Percentiles rank a stretch among this genome's conserved stretches.
Evolutionary conservation across 2,329 filamentous ascomycete species (phyloP).

Genomic region (Phyllosticta capitalensis): DNA sequence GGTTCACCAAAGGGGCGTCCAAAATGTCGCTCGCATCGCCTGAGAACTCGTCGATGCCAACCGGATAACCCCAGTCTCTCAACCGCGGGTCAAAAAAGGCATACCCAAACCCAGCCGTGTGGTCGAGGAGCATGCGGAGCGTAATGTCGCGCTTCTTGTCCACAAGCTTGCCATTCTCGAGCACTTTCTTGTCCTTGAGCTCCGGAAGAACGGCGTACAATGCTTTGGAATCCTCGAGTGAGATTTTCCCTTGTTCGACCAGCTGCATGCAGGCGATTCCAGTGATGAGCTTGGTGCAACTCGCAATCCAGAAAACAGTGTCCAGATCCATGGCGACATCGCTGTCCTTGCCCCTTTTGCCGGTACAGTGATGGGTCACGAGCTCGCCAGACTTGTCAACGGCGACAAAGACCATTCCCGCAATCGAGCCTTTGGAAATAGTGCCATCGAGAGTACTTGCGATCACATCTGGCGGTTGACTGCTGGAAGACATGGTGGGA

Average conservation of each 20-base stretch:
- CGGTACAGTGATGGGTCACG: slow-evolving; percentile 33
- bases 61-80: slow-evolving; percentile 35
- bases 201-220: slow-evolving; percentile 26
- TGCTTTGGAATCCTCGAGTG: slow-evolving; percentile 25
- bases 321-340: slow-evolving; percentile 44
- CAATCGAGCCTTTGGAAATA: slow-evolving; percentile 21
- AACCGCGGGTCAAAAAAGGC: slow-evolving; percentile 38
- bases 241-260: slow-evolving; percentile 27
- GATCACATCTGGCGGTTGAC: slow-evolving; percentile 23
- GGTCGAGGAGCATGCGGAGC: slow-evolving; percentile 40
- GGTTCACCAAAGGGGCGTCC: slow-evolving; percentile 47
- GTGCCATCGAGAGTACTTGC: slow-evolving; percentile 27
- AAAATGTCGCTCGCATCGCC: slow-evolving; percentile 44
- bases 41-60: slow-evolving; percentile 49
- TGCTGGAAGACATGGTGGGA: slow-evolving; percentile 22
- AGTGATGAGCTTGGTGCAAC: slow-evolving; percentile 37
- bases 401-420: slow-evolving; percentile 37
- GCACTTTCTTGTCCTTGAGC: slow-evolving; percentile 33
- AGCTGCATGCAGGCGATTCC: slow-evolving; percentile 26
- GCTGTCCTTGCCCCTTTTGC: slow-evolving; percentile 29
- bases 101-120: slow-evolving; percentile 43
- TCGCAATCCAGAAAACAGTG: slow-evolving; percentile 50
- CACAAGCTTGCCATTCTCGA: slow-evolving; percentile 25
- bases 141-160: slow-evolving; percentile 38
- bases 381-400: slow-evolving; percentile 35